Percentiles rank a stretch among this genome's conserved stretches.
Evolutionary conservation across 345 rosid genomes (phyloP).

Genomic region (Pistacia atlantica): DNA sequence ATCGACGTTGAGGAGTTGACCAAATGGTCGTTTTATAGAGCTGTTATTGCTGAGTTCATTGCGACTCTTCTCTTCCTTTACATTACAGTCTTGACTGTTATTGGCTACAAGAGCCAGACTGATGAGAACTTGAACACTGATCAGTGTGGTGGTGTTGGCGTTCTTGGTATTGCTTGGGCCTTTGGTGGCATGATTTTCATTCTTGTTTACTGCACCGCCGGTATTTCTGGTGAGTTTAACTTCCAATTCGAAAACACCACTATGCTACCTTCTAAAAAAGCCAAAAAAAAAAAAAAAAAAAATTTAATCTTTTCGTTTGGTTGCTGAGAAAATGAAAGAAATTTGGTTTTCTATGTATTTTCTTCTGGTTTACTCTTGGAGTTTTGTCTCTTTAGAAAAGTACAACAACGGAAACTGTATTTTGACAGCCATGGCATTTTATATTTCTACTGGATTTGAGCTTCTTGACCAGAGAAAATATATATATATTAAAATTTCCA

Average conservation of each 20-base stretch:
- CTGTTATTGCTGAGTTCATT: conserved; percentile 77
- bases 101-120: conserved; percentile 71
- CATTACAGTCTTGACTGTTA: conserved; percentile 70
- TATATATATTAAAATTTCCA: too few relatives aligned
- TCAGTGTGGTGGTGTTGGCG: conserved; percentile 77
- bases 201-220: conserved; percentile 94
- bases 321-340: not conserved
- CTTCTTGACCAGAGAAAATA: too few relatives aligned
- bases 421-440: not conserved
- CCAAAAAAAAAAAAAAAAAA: too few relatives aligned
- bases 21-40: conserved; percentile 79
- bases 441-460: not conserved
- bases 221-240: conserved; percentile 65
- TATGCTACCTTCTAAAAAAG: not conserved
- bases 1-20: conserved; percentile 58
- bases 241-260: not conserved
- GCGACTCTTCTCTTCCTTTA: conserved; percentile 86
- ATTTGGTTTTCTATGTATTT: not conserved
- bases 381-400: not conserved
- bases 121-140: conserved; percentile 25
- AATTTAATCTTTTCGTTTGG: not conserved
- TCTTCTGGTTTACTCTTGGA: not conserved
- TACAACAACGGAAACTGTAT: not conserved
- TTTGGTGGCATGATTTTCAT: conserved; percentile 96
- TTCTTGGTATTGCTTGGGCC: conserved; percentile 94